Evolutionary conservation across 1,139 yeast genomes (phyloP), one percentile per base, ranked within the genome.

Genomic region (Citeromyces hawaiiensis): DNA sequence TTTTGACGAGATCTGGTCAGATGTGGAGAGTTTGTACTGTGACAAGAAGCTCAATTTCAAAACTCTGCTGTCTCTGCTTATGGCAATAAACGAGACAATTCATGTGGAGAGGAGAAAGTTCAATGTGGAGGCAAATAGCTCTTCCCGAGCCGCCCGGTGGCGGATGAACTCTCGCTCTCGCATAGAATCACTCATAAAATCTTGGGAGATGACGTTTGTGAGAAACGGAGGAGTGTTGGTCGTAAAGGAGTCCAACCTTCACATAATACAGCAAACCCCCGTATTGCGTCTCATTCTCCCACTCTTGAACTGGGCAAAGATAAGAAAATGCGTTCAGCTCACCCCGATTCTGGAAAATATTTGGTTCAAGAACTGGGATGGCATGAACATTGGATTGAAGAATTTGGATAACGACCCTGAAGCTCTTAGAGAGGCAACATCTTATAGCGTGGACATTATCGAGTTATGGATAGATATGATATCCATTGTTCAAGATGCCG

Each of bases 41-140:
- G 60, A 61, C 38, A 60, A 63, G 40, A 63, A 60, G 35, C 55
- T 74, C 16, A 72, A 82, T 2, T 65, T 69, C 52, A 68, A 72
- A 45, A 76, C 86, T 15, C 55, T 80, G 43, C 58, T 87, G 38
- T 70, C 83, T 3, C 63, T 83, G 47, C 63, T 86, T 48, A 71
- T 83, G 61, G 77, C 83, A 27, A 64, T 83, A 37, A 91, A 83
- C 53, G 86, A 83, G 50, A 72, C 68, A 49, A 77, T 83, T 35
- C 79, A 72, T 52, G 54, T 60, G 30, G 77, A 74, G 48, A 60
- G 76, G 43, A 54, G 52, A 34, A 52, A 54, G 10, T 44, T 64
- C 37, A 48, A 57, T 3, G 59, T 61, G 30, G 59, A 62, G 30
- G 50, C 49, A 38, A 36, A 36, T 14, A 30, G 18, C 7, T 25